Percentiles rank a stretch among this genome's conserved stretches.
These are phyloP conservation scores for Petasospora fabianii DNA, from an alignment of 1,139 yeast genomes.

Conservation along the genomic window DNA sequence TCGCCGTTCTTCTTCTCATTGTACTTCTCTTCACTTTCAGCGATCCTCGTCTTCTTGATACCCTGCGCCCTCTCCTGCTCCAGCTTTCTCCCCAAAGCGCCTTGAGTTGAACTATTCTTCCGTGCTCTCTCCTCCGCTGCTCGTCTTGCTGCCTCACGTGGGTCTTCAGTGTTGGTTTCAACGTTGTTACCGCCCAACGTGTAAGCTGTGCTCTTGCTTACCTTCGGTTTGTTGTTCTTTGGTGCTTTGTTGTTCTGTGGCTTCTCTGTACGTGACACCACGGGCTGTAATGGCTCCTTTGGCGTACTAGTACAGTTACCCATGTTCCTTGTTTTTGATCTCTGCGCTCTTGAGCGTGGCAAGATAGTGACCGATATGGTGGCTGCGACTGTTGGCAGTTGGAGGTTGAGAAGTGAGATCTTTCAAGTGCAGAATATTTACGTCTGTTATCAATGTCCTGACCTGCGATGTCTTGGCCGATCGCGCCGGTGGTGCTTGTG, in stretches of 20 bases:
- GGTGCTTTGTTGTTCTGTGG: no score
- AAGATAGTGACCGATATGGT: no score
- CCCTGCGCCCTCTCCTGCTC: slow-evolving; percentile 27
- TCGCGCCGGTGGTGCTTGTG: no score
- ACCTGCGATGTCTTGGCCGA: no score
- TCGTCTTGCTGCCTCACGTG: slow-evolving; percentile 85
- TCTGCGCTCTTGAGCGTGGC: no score
- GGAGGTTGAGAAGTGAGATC: no score
- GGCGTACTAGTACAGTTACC: background rate
- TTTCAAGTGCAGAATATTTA: no score
- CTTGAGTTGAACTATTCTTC: slow-evolving; percentile 14
- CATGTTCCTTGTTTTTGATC: no score
- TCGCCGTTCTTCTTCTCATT: slow-evolving; percentile 13
- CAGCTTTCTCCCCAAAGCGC: slow-evolving; percentile 27
- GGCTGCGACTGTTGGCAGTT: no score
- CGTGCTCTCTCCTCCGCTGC: slow-evolving; percentile 41
- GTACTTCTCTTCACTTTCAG: slow-evolving; percentile 15
- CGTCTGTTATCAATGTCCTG: no score
- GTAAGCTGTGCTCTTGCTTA: background rate
- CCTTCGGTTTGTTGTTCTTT: background rate
- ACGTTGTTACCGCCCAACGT: background rate
- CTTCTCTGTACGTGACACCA: no score
- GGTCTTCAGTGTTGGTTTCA: slow-evolving; percentile 59
- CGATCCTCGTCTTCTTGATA: slow-evolving; percentile 18
- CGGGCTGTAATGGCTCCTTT: background rate